Evolutionary conservation across 805 yeast genomes (phyloP), one percentile per base, ranked within the genome.

Genomic region (Sugiyamaella americana): DNA sequence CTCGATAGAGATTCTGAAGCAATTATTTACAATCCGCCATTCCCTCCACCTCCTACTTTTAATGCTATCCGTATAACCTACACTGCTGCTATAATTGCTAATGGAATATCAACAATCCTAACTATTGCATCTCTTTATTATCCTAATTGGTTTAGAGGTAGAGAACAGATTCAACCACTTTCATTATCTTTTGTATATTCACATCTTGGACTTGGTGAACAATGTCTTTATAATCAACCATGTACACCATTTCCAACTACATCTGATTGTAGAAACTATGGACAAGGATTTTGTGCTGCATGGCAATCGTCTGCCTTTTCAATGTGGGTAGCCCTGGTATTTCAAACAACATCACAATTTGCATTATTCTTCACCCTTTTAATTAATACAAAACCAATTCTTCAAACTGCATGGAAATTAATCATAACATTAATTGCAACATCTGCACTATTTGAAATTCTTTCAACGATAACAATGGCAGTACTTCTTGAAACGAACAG

Each of bases 291-390:
- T 44, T 61, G 65, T 42, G 62, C 58, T 2, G 48, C 47, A 6
- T 62, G 66, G 66, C 46, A 54, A 18, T 58, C 61, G 4, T 53
- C 58, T 2, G 47, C 54, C 10, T 62, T 62, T 41, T 41, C 56
- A 37, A 47, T 58, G 51, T 51, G 55, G 41, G 40, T 62, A 32
- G 42, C 58, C 6, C 36, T 61, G 13, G 51, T 57, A 1, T 54
- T 58, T 20, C 60, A 59, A 21, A 40, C 53, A 17, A 52, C 49
- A 5, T 49, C 55, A 11, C 39, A 37, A 3, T 44, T 53, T 4
- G 41, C 50, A 17, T 48, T 60, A 3, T 8, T 26, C 32, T 26
- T 8, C 13, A 26, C 32, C 32, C 11, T 26, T 8, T 8, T 26
- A 8, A 53, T 53, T 17, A 41, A 57, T 19, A 22, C 47, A 17